Percentiles rank a stretch among this genome's conserved stretches.
Evolutionary conservation across 345 rosid genomes (phyloP).

Genomic region (Camelina hispida): DNA sequence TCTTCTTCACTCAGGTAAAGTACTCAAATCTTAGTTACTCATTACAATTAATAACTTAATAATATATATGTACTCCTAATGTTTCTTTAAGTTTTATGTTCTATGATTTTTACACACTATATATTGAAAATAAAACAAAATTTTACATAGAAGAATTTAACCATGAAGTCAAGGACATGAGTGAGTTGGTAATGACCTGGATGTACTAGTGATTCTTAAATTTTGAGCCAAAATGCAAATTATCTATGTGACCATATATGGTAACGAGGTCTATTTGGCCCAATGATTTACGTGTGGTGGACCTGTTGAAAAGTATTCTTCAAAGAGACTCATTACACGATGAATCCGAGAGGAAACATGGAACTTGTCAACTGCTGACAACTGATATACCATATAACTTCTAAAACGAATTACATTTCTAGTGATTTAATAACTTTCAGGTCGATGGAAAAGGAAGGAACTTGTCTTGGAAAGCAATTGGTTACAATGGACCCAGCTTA

Average conservation of each 20-base stretch:
- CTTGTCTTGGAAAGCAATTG: constrained; percentile 76
- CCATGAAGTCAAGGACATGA: background rate
- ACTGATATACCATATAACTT: constrained; percentile 9
- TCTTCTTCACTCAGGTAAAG: constrained; percentile 78
- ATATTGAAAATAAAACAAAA: background rate
- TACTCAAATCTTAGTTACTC: background rate
- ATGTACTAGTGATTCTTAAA: background rate
- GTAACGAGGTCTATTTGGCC: constrained; percentile 1
- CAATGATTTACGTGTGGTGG: constrained; percentile 27
- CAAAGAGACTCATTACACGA: background rate
- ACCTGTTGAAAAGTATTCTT: constrained; percentile 1
- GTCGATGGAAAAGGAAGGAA: constrained; percentile 63
- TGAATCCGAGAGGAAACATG: background rate
- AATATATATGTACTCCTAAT: background rate
- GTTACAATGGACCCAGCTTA: constrained; percentile 59
- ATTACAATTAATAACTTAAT: background rate
- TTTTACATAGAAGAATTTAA: background rate
- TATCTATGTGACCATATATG: background rate
- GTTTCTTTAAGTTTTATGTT: background rate
- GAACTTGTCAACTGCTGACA: constrained; percentile 19
- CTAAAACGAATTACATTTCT: background rate
- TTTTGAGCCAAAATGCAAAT: constrained; percentile 9
- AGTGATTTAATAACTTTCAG: constrained; percentile 41
- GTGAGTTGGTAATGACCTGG: background rate
- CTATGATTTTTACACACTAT: background rate